These are phyloP conservation scores for Leccinum laetum DNA, from an alignment of 1,284 basidiomycete genomes.

Conservation along the genomic window DNA sequence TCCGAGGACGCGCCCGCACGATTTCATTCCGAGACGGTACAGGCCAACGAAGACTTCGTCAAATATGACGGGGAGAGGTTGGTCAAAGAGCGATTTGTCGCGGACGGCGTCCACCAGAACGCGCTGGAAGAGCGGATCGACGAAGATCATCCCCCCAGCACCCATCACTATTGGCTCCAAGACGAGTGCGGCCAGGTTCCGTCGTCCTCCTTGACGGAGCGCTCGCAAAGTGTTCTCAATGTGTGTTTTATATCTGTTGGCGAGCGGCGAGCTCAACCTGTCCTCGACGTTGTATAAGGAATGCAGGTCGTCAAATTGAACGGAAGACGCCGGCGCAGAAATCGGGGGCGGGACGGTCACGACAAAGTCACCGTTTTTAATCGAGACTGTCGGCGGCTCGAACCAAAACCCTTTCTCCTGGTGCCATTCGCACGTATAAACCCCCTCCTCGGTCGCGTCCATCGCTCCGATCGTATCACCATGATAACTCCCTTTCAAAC, in stretches of 20 bases:
- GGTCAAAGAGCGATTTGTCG: conserved; percentile 31
- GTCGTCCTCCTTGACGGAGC: conserved; percentile 41
- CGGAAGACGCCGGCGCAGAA: conserved; percentile 29
- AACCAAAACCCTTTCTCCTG: conserved; percentile 93
- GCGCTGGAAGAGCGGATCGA: conserved; percentile 96
- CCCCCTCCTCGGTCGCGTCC: conserved; percentile 92
- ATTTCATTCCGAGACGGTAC: conserved; percentile 80
- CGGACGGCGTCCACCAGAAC: conserved; percentile 85
- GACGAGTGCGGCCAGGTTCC: conserved; percentile 71
- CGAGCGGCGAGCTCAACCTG: conserved; percentile 65
- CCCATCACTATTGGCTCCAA: conserved; percentile 95
- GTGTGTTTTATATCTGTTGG: conserved; percentile 61
- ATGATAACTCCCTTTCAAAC: conserved; percentile 93
- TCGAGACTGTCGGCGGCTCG: conserved; percentile 79
- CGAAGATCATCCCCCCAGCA: conserved; percentile 97
- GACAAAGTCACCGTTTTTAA: conserved; percentile 61
- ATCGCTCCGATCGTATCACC: conserved; percentile 98
- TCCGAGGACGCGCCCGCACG: conserved; percentile 67
- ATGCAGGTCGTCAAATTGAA: conserved; percentile 46
- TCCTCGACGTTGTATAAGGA: conserved; percentile 74
- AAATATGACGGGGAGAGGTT: conserved; percentile 87
- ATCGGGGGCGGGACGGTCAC: conserved; percentile 63
- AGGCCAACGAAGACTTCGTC: conserved; percentile 97
- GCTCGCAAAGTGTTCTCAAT: conserved; percentile 57
- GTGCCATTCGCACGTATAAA: conserved; percentile 98